Evolutionary conservation across 2,329 filamentous ascomycete species (phyloP).

Genomic region (Beauveria sp.): DNA sequence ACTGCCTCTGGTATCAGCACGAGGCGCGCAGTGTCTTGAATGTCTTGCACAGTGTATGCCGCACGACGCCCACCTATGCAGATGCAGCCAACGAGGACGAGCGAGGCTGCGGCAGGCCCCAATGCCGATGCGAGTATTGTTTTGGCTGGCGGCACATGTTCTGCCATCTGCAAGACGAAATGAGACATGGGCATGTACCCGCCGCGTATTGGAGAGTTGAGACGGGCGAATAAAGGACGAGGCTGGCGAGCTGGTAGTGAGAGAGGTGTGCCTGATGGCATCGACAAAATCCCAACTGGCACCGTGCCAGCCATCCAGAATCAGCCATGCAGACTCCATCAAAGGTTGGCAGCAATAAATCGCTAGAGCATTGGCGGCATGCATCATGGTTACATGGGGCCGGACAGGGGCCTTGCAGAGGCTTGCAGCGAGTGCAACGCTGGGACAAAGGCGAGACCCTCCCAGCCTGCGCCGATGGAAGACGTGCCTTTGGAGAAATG

Average conservation of each 20-base stretch:
- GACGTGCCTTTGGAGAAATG: too few species aligned
- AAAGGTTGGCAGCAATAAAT: not conserved
- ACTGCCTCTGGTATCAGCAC: not conserved
- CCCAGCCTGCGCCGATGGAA: too few species aligned
- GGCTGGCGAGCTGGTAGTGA: not conserved
- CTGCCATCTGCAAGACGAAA: not conserved
- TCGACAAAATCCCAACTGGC: not conserved
- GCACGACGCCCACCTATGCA: not conserved
- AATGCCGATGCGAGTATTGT: not conserved
- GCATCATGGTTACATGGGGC: not conserved
- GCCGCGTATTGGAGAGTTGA: not conserved
- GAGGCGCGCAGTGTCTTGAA: not conserved
- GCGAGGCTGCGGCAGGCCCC: not conserved
- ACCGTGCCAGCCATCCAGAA: not conserved
- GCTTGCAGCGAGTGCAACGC: conserved; percentile 5
- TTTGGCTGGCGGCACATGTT: not conserved
- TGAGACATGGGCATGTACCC: not conserved
- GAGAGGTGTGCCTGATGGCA: not conserved
- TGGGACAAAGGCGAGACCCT: not conserved
- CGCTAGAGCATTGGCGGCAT: not conserved
- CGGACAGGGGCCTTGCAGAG: conserved; percentile 1
- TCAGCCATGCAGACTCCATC: not conserved
- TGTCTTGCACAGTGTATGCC: not conserved
- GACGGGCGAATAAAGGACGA: not conserved
- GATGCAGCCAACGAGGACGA: not conserved